Conservation (phyloP, 1,284 basidiomycete genomes). For the Apiotrichum montevideense region DNA sequence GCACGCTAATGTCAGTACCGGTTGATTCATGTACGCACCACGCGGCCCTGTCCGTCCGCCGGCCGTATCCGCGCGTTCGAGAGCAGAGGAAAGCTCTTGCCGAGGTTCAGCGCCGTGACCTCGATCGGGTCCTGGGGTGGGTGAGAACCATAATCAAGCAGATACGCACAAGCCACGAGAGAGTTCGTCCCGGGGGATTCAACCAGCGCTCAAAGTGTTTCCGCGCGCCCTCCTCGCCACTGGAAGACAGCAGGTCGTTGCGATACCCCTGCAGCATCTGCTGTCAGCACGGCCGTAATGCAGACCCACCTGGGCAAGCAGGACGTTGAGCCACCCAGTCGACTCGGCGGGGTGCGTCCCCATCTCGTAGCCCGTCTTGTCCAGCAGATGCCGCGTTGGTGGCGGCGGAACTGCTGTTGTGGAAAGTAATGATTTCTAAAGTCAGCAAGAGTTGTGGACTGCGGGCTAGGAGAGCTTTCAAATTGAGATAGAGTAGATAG, state of each 20-base stretch:
- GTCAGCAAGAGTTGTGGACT: not conserved
- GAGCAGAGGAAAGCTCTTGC: slow-evolving; percentile 51
- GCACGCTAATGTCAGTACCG: slow-evolving; percentile 42
- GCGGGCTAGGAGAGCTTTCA: no score
- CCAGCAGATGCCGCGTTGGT: slow-evolving; percentile 44
- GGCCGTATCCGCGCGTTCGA: slow-evolving; percentile 54
- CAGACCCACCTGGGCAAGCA: slow-evolving; percentile 50
- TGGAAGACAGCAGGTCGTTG: slow-evolving; percentile 42
- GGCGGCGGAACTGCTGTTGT: slow-evolving; percentile 42
- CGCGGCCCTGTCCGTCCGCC: slow-evolving; percentile 50
- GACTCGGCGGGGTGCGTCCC: slow-evolving; percentile 52
- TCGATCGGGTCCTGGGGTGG: slow-evolving; percentile 49
- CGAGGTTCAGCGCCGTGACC: slow-evolving; percentile 53
- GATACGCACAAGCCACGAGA: slow-evolving; percentile 40
- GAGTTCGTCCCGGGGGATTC: slow-evolving; percentile 36
- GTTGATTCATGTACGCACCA: slow-evolving; percentile 38
- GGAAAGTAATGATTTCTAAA: slow-evolving; percentile 35
- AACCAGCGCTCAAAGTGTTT: slow-evolving; percentile 46
- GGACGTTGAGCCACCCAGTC: slow-evolving; percentile 55
- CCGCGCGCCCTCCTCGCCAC: slow-evolving; percentile 48
- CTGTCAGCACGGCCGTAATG: slow-evolving; percentile 15
- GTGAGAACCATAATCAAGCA: not conserved
- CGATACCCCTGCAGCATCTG: slow-evolving; percentile 46
- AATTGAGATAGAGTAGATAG: no score
- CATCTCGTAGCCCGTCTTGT: slow-evolving; percentile 52